phyloP scores from a whole-genome alignment of 73 alveolate species.

The Diophrys sp. region DNA sequence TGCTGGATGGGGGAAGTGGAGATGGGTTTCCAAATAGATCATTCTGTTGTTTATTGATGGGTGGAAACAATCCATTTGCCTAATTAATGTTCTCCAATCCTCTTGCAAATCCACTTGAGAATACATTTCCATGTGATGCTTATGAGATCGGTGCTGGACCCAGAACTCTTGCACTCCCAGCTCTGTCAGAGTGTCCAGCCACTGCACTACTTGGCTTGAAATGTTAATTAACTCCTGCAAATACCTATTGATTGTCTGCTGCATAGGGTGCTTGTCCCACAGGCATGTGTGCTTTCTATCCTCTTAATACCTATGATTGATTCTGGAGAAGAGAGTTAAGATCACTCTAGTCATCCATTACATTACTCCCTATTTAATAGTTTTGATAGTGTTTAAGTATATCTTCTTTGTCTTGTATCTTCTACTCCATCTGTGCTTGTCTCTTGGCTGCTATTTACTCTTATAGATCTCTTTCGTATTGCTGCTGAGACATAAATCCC shows the following conservation, averaged over 20 bases:
- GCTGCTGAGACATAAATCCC: neutral
- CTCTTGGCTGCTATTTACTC: neutral
- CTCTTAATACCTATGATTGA: neutral
- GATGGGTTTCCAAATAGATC: neutral
- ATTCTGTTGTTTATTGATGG: neutral
- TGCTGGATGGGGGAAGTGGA: no score
- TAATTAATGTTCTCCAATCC: no score
- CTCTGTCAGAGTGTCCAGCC: no score
- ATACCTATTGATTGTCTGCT: no score
- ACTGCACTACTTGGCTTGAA: no score
- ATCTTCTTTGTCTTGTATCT: neutral
- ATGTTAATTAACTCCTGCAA: no score
- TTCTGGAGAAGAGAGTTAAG: neutral
- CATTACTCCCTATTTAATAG: neutral
- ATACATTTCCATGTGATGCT: no score
- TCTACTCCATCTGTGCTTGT: neutral
- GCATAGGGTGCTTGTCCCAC: no score
- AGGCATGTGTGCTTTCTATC: no score
- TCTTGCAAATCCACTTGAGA: no score
- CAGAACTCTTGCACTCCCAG: no score
- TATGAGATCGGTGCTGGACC: no score
- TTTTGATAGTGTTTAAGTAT: neutral
- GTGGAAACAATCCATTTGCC: neutral
- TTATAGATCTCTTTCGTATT: neutral
- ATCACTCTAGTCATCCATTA: neutral